Evolutionary conservation across 306 rosid genomes (phyloP).

Genomic region (Dryas drummondii): DNA sequence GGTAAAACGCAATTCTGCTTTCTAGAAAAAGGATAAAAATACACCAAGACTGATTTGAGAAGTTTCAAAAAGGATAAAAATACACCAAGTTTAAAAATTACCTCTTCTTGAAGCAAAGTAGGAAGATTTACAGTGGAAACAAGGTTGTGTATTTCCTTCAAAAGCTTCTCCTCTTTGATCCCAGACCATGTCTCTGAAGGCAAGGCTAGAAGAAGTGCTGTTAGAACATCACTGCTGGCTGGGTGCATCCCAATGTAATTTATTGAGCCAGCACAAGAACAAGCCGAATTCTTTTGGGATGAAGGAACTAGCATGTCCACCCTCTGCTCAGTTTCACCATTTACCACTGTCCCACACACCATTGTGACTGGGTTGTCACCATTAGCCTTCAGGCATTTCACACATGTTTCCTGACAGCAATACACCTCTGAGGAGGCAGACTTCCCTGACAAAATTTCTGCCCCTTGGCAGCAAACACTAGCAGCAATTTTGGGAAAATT

Average conservation of each 20-base stretch:
- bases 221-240: constrained; percentile 70
- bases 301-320: constrained; percentile 85
- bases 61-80: neutral
- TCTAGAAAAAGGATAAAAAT: neutral
- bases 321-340: constrained; percentile 57
- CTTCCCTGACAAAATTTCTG: constrained; percentile 68
- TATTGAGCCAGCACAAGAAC: constrained; percentile 48
- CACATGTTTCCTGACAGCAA: constrained; percentile 71
- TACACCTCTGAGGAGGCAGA: constrained; percentile 37
- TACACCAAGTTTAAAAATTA: constrained; percentile 12
- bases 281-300: constrained; percentile 37
- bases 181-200: constrained; percentile 82
- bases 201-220: constrained; percentile 78
- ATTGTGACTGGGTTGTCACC: constrained; percentile 65
- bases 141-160: constrained; percentile 53
- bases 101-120: constrained; percentile 93
- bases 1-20: neutral
- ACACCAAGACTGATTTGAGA: neutral
- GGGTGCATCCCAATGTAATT: constrained; percentile 60
- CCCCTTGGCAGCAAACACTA: constrained; percentile 87
- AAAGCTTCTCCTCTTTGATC: constrained; percentile 55
- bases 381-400: constrained; percentile 58
- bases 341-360: constrained; percentile 70
- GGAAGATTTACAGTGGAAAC: constrained; percentile 71
- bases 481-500: constrained; percentile 71